Evolutionary conservation across 495 filamentous ascomycete genomes (phyloP).

Genomic region (Alectoria sarmentosa): DNA sequence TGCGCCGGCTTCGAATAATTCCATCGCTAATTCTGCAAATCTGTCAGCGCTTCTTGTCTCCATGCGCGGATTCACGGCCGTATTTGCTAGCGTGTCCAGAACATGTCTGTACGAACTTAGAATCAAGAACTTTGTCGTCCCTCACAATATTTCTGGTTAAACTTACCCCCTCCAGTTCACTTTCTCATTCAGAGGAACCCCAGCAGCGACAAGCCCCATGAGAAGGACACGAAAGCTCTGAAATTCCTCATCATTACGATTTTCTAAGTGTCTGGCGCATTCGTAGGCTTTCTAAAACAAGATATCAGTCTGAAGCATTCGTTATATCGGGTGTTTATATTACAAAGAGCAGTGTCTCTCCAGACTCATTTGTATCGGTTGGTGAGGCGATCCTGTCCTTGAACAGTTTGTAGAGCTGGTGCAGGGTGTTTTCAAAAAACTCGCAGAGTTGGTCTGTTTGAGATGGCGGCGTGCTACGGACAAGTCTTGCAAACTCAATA

Average conservation of each 20-base stretch:
- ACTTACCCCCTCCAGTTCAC: not conserved
- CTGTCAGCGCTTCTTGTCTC: too few relatives aligned
- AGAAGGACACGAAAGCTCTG: not conserved
- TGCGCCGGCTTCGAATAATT: not conserved
- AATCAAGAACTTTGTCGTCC: not conserved
- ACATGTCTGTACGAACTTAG: not conserved
- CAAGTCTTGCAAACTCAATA: too few relatives aligned
- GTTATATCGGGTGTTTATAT: not conserved
- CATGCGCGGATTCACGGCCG: rapidly evolving
- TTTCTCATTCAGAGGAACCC: not conserved
- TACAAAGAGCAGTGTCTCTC: not conserved
- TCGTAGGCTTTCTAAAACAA: not conserved
- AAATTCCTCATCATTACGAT: not conserved
- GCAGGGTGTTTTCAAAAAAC: not conserved
- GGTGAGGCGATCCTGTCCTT: not conserved
- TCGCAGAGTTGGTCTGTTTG: not conserved
- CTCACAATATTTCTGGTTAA: not conserved
- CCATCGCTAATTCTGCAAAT: not conserved
- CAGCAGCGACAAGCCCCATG: not conserved
- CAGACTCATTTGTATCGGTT: not conserved
- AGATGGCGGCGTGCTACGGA: not conserved
- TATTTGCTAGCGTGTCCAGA: not conserved
- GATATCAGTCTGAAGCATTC: not conserved
- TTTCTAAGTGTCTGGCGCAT: not conserved
- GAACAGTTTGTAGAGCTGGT: not conserved